phyloP scores from a whole-genome alignment of 305 asterid species.

The Galium porrigens region DNA sequence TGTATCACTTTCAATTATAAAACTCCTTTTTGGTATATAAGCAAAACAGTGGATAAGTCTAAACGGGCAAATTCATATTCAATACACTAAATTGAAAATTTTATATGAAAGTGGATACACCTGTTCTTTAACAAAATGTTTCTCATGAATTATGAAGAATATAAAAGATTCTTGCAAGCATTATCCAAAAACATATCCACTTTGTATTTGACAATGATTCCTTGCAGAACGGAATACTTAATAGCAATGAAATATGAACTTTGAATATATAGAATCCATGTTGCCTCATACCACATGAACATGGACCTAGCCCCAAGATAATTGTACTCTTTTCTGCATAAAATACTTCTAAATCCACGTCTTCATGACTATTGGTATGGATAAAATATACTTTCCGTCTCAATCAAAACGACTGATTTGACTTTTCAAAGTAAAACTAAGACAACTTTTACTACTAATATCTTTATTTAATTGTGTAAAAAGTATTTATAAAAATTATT shows the following conservation, averaged over 20 bases:
- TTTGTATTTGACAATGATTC: background rate
- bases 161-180: background rate
- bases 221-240: background rate
- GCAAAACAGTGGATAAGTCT: too few species aligned
- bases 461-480: too few species aligned
- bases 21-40: too few species aligned
- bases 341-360: background rate
- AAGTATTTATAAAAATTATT: too few species aligned
- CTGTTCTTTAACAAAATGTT: background rate
- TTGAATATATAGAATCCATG: background rate
- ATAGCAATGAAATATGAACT: background rate
- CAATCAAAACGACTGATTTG: too few species aligned
- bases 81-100: too few species aligned
- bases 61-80: too few species aligned
- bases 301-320: background rate
- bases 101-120: too few species aligned
- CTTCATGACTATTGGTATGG: background rate
- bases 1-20: too few species aligned
- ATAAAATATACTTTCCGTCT: too few species aligned
- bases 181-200: constrained; percentile 4
- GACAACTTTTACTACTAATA: too few species aligned
- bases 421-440: too few species aligned
- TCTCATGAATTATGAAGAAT: background rate
- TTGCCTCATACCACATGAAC: background rate
- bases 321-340: background rate